Percentiles rank a stretch among this genome's conserved stretches.
These are phyloP conservation scores for Nakataea oryzae DNA, from an alignment of 2,329 filamentous ascomycete species.

Conservation along the genomic window DNA sequence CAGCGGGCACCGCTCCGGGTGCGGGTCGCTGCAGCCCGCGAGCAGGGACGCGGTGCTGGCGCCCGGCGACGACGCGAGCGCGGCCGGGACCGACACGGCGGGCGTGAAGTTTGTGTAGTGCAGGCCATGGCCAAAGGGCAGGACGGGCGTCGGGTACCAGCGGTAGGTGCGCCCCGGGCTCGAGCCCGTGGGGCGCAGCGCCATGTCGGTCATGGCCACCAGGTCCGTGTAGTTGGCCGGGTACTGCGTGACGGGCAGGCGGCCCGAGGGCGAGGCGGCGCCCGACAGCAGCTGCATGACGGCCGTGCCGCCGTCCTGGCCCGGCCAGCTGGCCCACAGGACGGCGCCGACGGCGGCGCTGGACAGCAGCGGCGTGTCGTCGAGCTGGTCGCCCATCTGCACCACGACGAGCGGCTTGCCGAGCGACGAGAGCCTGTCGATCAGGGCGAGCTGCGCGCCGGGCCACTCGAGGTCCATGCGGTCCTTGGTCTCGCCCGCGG, in stretches of 20 bases:
- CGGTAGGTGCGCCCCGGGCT: conserved; percentile 44
- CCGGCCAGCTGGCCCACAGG: conserved; percentile 49
- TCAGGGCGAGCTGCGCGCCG: conserved; percentile 36
- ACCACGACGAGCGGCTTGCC: conserved; percentile 38
- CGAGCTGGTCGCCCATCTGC: conserved; percentile 40
- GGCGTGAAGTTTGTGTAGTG: conserved; percentile 46
- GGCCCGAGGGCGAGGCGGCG: conserved; percentile 36
- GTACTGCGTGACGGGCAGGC: conserved; percentile 46
- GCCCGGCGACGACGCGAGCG: background rate
- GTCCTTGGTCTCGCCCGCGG: conserved; percentile 42
- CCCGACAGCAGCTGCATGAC: conserved; percentile 44
- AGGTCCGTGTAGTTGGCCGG: conserved; percentile 36
- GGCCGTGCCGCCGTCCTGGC: conserved; percentile 46
- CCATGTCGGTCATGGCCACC: conserved; percentile 46
- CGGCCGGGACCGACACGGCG: background rate
- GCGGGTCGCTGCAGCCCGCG: conserved; percentile 18
- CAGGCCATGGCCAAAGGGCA: conserved; percentile 43
- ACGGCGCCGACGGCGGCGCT: conserved; percentile 38
- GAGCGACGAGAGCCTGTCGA: conserved; percentile 29
- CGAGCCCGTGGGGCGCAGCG: conserved; percentile 25
- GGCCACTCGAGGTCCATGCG: conserved; percentile 41
- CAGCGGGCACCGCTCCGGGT: conserved; percentile 12
- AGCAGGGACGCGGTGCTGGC: background rate
- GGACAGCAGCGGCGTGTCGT: conserved; percentile 34
- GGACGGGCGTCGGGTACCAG: conserved; percentile 42